phyloP scores from a whole-genome alignment of 1,139 yeast species.

The Hanseniaspora uvarum region DNA sequence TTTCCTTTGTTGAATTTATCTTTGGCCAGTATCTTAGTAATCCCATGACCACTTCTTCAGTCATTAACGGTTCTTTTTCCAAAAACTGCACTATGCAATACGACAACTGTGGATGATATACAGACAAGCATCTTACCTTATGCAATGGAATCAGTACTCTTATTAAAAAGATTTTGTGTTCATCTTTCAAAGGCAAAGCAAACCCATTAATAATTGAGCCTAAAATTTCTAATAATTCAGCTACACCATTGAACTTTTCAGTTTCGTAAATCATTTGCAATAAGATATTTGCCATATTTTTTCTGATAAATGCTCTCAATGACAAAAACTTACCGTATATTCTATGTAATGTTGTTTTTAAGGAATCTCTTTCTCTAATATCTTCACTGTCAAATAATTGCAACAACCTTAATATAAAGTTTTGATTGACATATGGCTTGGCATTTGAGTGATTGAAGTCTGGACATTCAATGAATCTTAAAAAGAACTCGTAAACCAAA shows the following conservation, averaged over 20 bases:
- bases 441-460: constrained; percentile 92
- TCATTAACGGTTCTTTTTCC: constrained; percentile 82
- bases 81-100: constrained; percentile 93
- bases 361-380: constrained; percentile 87
- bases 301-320: constrained; percentile 80
- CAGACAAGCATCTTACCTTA: constrained; percentile 74
- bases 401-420: constrained; percentile 65
- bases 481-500: constrained; percentile 84
- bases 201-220: constrained; percentile 97
- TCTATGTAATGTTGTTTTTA: constrained; percentile 88
- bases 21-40: constrained; percentile 94
- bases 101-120: constrained; percentile 93
- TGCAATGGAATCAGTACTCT: constrained; percentile 89
- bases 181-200: constrained; percentile 93
- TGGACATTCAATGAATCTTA: constrained; percentile 85
- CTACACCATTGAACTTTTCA: constrained; percentile 90
- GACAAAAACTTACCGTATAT: constrained; percentile 91
- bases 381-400: constrained; percentile 94
- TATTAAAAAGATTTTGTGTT: constrained; percentile 81
- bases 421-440: constrained; percentile 86
- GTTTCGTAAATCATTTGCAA: constrained; percentile 91
- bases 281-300: constrained; percentile 84
- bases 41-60: constrained; percentile 93
- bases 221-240: constrained; percentile 84
- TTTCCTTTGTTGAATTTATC: constrained; percentile 87